These are phyloP conservation scores for Neobulgaria alba DNA, from an alignment of 2,329 filamentous ascomycete genomes.

Conservation along the genomic window DNA sequence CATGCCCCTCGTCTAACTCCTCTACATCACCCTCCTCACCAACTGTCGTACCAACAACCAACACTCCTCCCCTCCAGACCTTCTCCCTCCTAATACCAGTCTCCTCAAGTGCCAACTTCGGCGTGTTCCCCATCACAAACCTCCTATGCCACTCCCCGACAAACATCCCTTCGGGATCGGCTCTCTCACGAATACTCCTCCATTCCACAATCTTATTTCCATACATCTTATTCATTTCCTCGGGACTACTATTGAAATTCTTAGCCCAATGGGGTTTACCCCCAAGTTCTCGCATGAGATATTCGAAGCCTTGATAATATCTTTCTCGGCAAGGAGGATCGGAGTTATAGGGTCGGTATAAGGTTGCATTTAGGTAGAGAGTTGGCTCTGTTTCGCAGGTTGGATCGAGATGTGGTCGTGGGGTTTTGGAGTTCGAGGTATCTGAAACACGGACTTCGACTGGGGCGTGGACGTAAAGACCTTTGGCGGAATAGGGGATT, in stretches of 20 bases:
- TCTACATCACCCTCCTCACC: constrained; percentile 7
- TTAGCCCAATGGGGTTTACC: constrained; percentile 88
- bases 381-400: constrained; percentile 61
- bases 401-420: constrained; percentile 62
- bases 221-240: constrained; percentile 60
- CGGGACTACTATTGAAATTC: constrained; percentile 61
- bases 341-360: constrained; percentile 72
- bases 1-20: constrained; percentile 9
- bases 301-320: constrained; percentile 88
- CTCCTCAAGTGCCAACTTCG: constrained; percentile 23
- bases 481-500: constrained; percentile 75
- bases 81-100: constrained; percentile 19
- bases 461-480: constrained; percentile 79
- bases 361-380: constrained; percentile 81
- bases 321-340: constrained; percentile 68
- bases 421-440: constrained; percentile 39
- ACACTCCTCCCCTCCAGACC: constrained; percentile 20
- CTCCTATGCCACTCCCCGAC: constrained; percentile 82
- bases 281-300: constrained; percentile 77
- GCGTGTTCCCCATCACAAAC: constrained; percentile 42
- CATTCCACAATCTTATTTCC: constrained; percentile 58
- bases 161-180: constrained; percentile 79
- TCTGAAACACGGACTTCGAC: constrained; percentile 85
- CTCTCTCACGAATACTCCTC: constrained; percentile 57
- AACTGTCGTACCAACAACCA: constrained; percentile 15